Evolutionary conservation across 148 eudicot species (phyloP).

Genomic region (Agrostemma githago): DNA sequence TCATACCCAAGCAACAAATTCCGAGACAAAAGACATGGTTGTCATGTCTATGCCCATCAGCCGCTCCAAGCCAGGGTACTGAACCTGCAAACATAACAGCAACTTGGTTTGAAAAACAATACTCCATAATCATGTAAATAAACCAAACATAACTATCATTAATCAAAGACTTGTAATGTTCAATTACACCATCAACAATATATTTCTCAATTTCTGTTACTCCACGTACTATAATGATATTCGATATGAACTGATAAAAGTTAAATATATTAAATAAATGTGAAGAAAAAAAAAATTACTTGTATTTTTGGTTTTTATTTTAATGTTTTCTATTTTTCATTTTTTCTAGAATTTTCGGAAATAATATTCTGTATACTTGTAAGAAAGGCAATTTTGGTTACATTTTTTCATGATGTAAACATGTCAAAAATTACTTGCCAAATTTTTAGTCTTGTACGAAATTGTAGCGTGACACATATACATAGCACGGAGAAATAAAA

Average conservation of each 20-base stretch:
- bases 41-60: constrained; percentile 70
- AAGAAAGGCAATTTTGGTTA: too few relatives aligned
- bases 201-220: not conserved
- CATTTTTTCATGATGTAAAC: too few relatives aligned
- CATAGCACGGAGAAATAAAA: too few relatives aligned
- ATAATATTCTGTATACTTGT: too few relatives aligned
- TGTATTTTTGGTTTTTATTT: too few relatives aligned
- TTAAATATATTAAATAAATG: too few relatives aligned
- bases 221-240: not conserved
- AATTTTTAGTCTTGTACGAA: too few relatives aligned
- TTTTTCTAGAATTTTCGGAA: too few relatives aligned
- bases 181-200: not conserved
- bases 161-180: not conserved
- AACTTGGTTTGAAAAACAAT: not conserved
- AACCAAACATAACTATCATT: not conserved
- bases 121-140: not conserved
- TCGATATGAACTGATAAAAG: not conserved
- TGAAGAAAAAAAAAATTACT: too few relatives aligned
- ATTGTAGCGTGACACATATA: too few relatives aligned
- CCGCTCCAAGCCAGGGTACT: constrained; percentile 77
- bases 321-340: too few relatives aligned
- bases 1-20: constrained; percentile 68
- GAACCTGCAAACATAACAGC: constrained; percentile 51
- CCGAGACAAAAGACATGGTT: constrained; percentile 74
- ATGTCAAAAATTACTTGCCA: too few relatives aligned